These are phyloP conservation scores for Vitis hybrid DNA, from an alignment of 177 flowering plant genomes.

Conservation along the genomic window DNA sequence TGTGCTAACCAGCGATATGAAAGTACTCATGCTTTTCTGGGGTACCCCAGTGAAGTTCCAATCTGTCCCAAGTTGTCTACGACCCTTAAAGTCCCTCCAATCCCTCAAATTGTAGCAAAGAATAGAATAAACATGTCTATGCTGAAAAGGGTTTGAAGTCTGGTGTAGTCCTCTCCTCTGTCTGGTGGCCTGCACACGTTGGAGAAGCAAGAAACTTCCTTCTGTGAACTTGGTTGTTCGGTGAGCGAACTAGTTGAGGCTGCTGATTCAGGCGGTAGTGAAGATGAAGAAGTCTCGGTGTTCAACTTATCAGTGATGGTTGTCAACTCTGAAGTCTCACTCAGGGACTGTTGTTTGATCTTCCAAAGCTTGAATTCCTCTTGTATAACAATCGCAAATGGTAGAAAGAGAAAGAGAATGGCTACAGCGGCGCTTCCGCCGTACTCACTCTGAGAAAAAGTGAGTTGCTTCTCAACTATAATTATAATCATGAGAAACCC, in stretches of 20 bases:
- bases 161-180: no score
- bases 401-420: conserved; percentile 35
- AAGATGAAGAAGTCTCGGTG: neutral
- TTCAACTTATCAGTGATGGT: conserved; percentile 22
- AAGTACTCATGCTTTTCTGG: conserved; percentile 46
- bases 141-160: no score
- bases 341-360: conserved; percentile 13
- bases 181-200: no score
- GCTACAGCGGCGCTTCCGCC: conserved; percentile 32
- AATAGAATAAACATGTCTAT: no score
- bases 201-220: no score
- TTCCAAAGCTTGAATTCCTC: conserved; percentile 32
- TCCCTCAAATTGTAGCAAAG: no score
- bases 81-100: conserved; percentile 56
- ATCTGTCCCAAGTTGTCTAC: conserved; percentile 82
- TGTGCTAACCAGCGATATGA: conserved; percentile 71
- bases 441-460: conserved; percentile 21
- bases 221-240: neutral
- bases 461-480: conserved; percentile 19
- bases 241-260: neutral
- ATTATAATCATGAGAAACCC: conserved; percentile 40
- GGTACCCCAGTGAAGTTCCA: conserved; percentile 61
- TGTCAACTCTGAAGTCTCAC: conserved; percentile 7
- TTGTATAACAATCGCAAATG: conserved; percentile 28
- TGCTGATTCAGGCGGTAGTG: neutral